phyloP scores from a whole-genome alignment of 164 flowering plant genomes.

The Aristolochia californica region DNA sequence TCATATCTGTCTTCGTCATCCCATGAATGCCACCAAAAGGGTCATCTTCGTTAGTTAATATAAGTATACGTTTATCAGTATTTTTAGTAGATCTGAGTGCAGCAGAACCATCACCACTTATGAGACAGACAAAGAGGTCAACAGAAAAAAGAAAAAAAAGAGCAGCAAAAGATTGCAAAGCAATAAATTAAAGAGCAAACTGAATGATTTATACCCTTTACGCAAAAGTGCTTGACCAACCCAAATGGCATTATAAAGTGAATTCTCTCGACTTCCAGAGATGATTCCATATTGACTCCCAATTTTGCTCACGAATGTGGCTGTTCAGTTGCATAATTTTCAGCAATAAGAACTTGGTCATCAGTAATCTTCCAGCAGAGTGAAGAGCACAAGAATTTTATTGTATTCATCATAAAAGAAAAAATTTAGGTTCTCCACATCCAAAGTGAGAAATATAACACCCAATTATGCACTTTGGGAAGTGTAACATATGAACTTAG shows the following conservation, averaged over 20 bases:
- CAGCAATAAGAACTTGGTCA: background rate
- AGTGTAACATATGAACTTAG: too few species aligned
- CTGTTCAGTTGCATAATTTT: slow-evolving; percentile 28
- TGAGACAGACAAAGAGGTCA: background rate
- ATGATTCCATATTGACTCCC: slow-evolving; percentile 77
- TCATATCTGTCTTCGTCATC: slow-evolving; percentile 67
- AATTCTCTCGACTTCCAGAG: slow-evolving; percentile 74
- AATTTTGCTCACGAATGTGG: slow-evolving; percentile 51
- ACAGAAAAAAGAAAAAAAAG: background rate
- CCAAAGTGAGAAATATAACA: too few species aligned
- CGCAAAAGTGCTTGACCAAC: slow-evolving; percentile 90
- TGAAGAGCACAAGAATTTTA: background rate
- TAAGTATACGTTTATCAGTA: slow-evolving; percentile 65
- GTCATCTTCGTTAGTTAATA: slow-evolving; percentile 93
- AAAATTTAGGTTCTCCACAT: too few species aligned
- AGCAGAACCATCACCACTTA: slow-evolving; percentile 4
- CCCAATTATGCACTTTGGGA: too few species aligned
- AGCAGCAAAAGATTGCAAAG: background rate
- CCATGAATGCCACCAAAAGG: slow-evolving; percentile 82
- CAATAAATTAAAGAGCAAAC: background rate
- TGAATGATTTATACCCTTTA: slow-evolving; percentile 51
- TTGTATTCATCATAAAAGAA: too few species aligned
- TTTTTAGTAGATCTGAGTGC: slow-evolving; percentile 67
- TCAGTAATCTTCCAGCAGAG: background rate
- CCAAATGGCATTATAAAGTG: slow-evolving; percentile 92